These are phyloP conservation scores for Calonectria montana DNA, from an alignment of 2,329 filamentous ascomycete genomes.

Conservation along the genomic window DNA sequence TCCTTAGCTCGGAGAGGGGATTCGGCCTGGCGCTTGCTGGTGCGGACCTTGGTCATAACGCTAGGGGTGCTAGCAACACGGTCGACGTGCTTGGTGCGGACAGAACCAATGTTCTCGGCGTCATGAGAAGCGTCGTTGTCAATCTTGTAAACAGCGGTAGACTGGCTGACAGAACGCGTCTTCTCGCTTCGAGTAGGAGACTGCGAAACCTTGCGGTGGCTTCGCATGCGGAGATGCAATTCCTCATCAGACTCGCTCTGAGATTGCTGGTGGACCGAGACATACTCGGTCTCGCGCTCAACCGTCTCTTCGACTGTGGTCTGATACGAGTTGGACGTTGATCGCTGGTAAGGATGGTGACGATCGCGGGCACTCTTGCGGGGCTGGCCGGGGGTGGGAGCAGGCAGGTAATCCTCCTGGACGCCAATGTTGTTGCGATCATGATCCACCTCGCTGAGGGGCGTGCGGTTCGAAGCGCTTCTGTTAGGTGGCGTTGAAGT, in stretches of 20 bases:
- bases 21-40: slow-evolving; percentile 66
- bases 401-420: slow-evolving; percentile 93
- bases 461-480: slow-evolving; percentile 79
- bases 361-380: slow-evolving; percentile 87
- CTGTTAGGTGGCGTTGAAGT: slow-evolving; percentile 88
- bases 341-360: slow-evolving; percentile 78
- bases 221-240: slow-evolving; percentile 79
- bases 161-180: slow-evolving; percentile 79
- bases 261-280: slow-evolving; percentile 71
- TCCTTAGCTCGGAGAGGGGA: slow-evolving; percentile 64
- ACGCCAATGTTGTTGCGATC: slow-evolving; percentile 76
- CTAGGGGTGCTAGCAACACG: slow-evolving; percentile 65
- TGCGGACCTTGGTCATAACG: slow-evolving; percentile 73
- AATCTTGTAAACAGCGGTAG: slow-evolving; percentile 73
- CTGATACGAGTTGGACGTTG: slow-evolving; percentile 54
- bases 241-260: slow-evolving; percentile 86
- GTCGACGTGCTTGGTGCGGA: slow-evolving; percentile 68
- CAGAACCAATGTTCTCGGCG: slow-evolving; percentile 74
- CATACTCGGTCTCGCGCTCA: slow-evolving; percentile 69
- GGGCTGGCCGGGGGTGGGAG: slow-evolving; percentile 94
- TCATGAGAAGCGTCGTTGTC: slow-evolving; percentile 78
- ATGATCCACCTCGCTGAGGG: slow-evolving; percentile 92
- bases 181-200: slow-evolving; percentile 72
- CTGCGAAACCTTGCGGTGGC: slow-evolving; percentile 72
- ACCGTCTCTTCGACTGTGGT: slow-evolving; percentile 59